These are phyloP conservation scores for Citrus australasica DNA, from an alignment of 345 rosid genomes.

Conservation along the genomic window DNA sequence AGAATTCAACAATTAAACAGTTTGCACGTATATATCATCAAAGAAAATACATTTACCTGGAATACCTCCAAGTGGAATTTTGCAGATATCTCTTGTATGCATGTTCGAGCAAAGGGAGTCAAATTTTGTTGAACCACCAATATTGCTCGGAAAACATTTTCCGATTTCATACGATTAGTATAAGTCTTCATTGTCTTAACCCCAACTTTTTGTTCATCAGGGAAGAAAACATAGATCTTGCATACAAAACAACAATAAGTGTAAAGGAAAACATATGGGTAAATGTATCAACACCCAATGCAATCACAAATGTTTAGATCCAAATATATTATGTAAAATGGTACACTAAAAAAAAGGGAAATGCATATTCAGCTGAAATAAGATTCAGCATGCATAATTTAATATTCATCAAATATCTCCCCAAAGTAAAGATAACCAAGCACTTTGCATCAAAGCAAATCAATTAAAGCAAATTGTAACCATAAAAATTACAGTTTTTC, in stretches of 20 bases:
- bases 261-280: neutral
- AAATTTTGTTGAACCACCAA: slow-evolving; percentile 76
- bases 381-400: neutral
- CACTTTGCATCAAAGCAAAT: neutral
- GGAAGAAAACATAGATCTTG: slow-evolving; percentile 85
- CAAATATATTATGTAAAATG: neutral
- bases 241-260: neutral
- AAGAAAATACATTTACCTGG: slow-evolving; percentile 46
- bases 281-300: neutral
- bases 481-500: neutral
- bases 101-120: slow-evolving; percentile 83
- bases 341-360: neutral
- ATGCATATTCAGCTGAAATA: neutral
- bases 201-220: slow-evolving; percentile 81
- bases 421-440: neutral
- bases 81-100: slow-evolving; percentile 59
- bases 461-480: neutral
- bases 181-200: slow-evolving; percentile 90
- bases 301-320: neutral
- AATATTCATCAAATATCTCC: neutral
- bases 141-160: slow-evolving; percentile 76
- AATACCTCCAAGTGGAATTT: slow-evolving; percentile 83
- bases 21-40: neutral
- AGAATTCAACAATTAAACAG: neutral
- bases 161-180: slow-evolving; percentile 76